Base-by-base conservation (phyloP, 805 yeast species). In the Candida awuae region DNA sequence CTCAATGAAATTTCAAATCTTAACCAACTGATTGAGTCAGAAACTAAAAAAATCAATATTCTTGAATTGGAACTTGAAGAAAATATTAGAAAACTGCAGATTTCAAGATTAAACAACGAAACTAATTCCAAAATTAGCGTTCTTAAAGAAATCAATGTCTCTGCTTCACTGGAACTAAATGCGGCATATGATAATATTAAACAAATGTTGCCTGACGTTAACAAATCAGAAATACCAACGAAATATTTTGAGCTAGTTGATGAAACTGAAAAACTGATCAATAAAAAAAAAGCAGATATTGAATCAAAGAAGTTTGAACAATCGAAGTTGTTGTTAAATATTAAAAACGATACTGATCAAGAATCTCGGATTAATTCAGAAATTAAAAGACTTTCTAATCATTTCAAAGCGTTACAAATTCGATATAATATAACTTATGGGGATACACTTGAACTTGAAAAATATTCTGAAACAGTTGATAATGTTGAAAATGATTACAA, bases 401-500 rank as follows among this genome's bases (percentile, higher is more conserved):
- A 31, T 12, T 38, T 39, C 22, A 21, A 29, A 4, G n/a, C 30
- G 6, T 25, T 47, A 4, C 20, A 43, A 16, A 10, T n/a, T 3
- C 27, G 26, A 7, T 48, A 38, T 5, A 50, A 50, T 10, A 54
- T 47, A 2, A 44, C 58, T 10, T 46, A 68, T 7, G 68, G 64
- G 8, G 70, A 61, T 25, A 56, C 56, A 15, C 46, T 60, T n/a
- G 27, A 39, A 5, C 59, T 79, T 17, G 66, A 65, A 3, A 69
- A 70, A 1, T 82, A 76, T 52, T 19, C 75, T 72, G 26, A 61
- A 59, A 1, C 63, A 71, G 6, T 44, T 80, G 2, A 53, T 57
- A 20, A 81, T 13, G 65, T 80, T 5, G 90, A 84, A 50, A 70
- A 69, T 14, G 80, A 79, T 31, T 73, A 75, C 46, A 69, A 73